Conservation (phyloP, 768 basidiomycete genomes). For the Lactifluus volemus region DNA sequence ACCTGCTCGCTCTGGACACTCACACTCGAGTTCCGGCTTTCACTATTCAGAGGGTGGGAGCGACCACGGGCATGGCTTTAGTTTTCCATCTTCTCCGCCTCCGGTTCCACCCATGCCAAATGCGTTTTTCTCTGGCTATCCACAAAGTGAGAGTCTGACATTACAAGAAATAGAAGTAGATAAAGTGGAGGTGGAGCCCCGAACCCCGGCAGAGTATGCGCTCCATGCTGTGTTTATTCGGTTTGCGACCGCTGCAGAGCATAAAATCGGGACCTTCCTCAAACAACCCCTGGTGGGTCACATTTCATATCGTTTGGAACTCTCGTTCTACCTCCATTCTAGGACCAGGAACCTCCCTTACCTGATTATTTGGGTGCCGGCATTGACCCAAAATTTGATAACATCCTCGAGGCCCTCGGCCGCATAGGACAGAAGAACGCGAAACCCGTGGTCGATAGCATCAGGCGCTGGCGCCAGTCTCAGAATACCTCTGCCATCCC, state of each 20-base stretch:
- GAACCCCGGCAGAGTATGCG: slow-evolving; percentile 82
- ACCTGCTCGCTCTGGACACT: slow-evolving; percentile 65
- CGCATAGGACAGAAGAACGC: slow-evolving; percentile 80
- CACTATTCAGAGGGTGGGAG: slow-evolving; percentile 64
- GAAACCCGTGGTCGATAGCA: slow-evolving; percentile 76
- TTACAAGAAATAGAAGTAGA: slow-evolving; percentile 42
- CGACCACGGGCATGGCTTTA: slow-evolving; percentile 43
- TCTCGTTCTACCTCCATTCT: not conserved
- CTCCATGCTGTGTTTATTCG: slow-evolving; percentile 83
- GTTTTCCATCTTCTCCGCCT: slow-evolving; percentile 49
- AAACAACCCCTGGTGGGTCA: slow-evolving; percentile 53
- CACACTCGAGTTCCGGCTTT: slow-evolving; percentile 66
- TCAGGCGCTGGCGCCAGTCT: slow-evolving; percentile 78
- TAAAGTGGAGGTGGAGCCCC: slow-evolving; percentile 59
- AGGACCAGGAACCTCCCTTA: slow-evolving; percentile 68
- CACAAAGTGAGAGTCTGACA: slow-evolving; percentile 43
- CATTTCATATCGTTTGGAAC: not conserved
- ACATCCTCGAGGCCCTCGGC: slow-evolving; percentile 74
- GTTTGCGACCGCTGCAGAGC: slow-evolving; percentile 72
- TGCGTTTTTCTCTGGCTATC: slow-evolving; percentile 36
- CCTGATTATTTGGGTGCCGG: slow-evolving; percentile 60
- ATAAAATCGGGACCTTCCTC: slow-evolving; percentile 70
- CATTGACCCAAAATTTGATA: slow-evolving; percentile 74
- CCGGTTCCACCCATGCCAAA: slow-evolving; percentile 74
- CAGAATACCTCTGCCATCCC: slow-evolving; percentile 52